Base-by-base conservation (phyloP, 2,329 filamentous ascomycete genomes). In the Pseudogymnoascus sp. region DNA sequence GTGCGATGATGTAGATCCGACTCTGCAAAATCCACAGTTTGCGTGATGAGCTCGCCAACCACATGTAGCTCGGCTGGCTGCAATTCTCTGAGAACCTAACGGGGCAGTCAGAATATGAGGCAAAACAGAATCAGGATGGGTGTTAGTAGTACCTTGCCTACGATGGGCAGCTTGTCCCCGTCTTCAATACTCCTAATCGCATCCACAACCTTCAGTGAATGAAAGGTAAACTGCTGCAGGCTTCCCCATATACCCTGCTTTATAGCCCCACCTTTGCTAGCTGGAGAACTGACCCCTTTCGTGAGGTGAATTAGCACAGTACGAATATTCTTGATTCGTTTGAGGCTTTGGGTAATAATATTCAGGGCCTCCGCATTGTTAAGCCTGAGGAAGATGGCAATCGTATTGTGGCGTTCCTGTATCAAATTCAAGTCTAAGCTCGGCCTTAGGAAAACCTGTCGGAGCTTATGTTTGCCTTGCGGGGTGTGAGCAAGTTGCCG, bases 371-470 rank as follows among this genome's bases (percentile, higher is more conserved):
- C 76, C 3, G 77, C 71, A 69, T 96, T 96, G 3, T 89, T 86
- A 0, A 86, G 80, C 4, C 80, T 79, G 1, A 89, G 73, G 28
- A 97, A 81, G 1, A 85, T 76, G 4, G 79, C 75, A 59, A 96
- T 86, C 1, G 88, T 85, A 20, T 80, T 77, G 61, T 96, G 86
- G 25, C 93, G 84, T 69, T 88, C 82, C 2, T 79, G 76, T 65
- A 99, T 94, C 4, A 86, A 68, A 0, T 78, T 72, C 0, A 89
- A 70, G 63, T 94, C 82, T 25, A 86, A 77, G 30, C 85, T 90
- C 20, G 94, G 94, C 0, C 89, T 85, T 6, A 97, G 76, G 66
- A 99, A 94, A 59, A 89, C 82, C 67, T 90, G 87, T n/a, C 89
- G 86, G 4, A 99, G 78, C 43, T 82, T 80, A 25, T 76, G 70